A percentile compares a stretch with the other conserved stretches of the same genome.
phyloP scores from a whole-genome alignment of 805 yeast species.

The Helenozyma baotianmanensis region DNA sequence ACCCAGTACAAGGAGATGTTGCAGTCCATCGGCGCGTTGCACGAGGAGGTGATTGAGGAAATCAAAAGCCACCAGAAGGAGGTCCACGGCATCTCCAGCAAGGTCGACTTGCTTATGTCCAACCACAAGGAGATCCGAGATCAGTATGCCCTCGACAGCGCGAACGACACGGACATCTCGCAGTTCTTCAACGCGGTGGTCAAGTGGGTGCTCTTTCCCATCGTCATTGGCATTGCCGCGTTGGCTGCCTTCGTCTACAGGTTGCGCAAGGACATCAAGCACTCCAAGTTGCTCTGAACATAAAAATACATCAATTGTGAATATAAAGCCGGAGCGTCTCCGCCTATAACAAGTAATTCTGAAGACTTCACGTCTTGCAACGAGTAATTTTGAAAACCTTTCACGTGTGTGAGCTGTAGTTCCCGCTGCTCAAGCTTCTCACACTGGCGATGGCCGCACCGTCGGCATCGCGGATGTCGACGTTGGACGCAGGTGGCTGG shows the following conservation, averaged over 20 bases:
- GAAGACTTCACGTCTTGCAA: not conserved
- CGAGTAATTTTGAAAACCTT: not conserved
- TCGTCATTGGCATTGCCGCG: slow-evolving; percentile 34
- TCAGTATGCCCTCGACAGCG: slow-evolving; percentile 18
- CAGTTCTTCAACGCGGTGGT: slow-evolving; percentile 21
- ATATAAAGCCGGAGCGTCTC: not conserved
- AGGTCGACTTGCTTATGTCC: slow-evolving; percentile 38
- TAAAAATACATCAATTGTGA: not conserved
- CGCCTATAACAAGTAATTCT: not conserved
- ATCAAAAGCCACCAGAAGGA: slow-evolving; percentile 37
- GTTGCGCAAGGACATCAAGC: slow-evolving; percentile 59
- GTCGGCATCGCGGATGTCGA: slow-evolving; percentile 29
- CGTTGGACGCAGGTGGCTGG: slow-evolving; percentile 37
- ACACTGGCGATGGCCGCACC: slow-evolving; percentile 41
- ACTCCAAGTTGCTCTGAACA: slow-evolving; percentile 50
- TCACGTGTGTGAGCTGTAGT: slow-evolving; percentile 38
- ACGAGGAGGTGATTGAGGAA: slow-evolving; percentile 37
- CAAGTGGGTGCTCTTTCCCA: slow-evolving; percentile 39
- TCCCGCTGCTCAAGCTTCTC: slow-evolving; percentile 47
- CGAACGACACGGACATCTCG: slow-evolving; percentile 13
- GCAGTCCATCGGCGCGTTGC: slow-evolving; percentile 25
- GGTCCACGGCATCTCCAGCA: slow-evolving; percentile 28
- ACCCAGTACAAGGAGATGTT: slow-evolving; percentile 31
- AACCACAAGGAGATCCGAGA: slow-evolving; percentile 35
- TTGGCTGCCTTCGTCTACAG: slow-evolving; percentile 47